phyloP scores from a whole-genome alignment of 2,329 filamentous ascomycete genomes.

The Botryosphaeria agaves region DNA sequence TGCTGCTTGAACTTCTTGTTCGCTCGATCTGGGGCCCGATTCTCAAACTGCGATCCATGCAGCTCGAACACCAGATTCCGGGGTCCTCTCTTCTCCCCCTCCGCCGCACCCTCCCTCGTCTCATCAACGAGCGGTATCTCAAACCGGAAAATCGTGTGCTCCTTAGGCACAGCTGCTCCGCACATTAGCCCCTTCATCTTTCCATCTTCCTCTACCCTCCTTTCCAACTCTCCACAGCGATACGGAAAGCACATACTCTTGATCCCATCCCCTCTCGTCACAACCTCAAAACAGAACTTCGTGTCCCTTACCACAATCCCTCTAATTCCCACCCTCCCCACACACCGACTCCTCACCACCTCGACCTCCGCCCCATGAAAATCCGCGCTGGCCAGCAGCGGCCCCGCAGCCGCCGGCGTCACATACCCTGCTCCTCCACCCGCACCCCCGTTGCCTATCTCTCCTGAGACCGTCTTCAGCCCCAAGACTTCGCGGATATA shows the following conservation, averaged over 20 bases:
- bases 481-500: constrained; percentile 76
- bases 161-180: constrained; percentile 56
- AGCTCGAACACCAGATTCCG: constrained; percentile 61
- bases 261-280: constrained; percentile 52
- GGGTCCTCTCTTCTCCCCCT: constrained; percentile 7
- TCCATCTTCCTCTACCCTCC: background rate
- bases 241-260: constrained; percentile 35
- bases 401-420: constrained; percentile 41
- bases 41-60: constrained; percentile 73
- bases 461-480: constrained; percentile 20
- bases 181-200: constrained; percentile 2
- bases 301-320: constrained; percentile 85
- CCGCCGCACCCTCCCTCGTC: constrained; percentile 7
- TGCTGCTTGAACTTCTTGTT: constrained; percentile 86
- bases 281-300: constrained; percentile 69
- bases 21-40: constrained; percentile 65
- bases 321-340: constrained; percentile 61
- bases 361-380: constrained; percentile 75
- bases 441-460: constrained; percentile 8
- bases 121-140: constrained; percentile 36
- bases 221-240: constrained; percentile 1
- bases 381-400: constrained; percentile 70
- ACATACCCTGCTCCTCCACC: constrained; percentile 25
- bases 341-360: constrained; percentile 67
- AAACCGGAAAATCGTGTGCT: constrained; percentile 72